Evolutionary conservation across 2,329 filamentous ascomycete species (phyloP).

Genomic region (Aureobasidium sp.): DNA sequence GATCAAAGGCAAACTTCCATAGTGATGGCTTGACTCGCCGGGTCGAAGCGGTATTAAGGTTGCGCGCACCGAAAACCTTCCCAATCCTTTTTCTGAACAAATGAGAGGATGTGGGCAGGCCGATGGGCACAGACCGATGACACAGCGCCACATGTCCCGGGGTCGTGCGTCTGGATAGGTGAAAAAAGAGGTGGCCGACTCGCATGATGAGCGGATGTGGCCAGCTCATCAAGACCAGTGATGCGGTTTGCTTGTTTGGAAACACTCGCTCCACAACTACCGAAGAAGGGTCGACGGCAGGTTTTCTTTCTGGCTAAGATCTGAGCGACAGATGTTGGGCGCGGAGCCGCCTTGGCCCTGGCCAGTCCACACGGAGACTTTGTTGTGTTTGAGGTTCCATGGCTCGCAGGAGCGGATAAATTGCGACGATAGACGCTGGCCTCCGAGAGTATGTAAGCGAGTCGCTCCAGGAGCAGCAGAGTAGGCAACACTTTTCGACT

Average conservation of each 20-base stretch:
- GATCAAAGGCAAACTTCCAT: background rate
- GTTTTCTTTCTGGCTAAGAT: slow-evolving; percentile 6
- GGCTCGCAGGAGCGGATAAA: slow-evolving; percentile 1
- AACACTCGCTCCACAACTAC: slow-evolving; percentile 8
- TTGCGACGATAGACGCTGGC: background rate
- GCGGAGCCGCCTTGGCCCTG: slow-evolving; percentile 7
- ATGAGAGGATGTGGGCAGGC: slow-evolving; percentile 1
- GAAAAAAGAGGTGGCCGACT: background rate
- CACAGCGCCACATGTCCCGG: slow-evolving; percentile 6
- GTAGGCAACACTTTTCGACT: background rate
- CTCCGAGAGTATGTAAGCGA: slow-evolving; percentile 8
- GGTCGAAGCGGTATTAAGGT: slow-evolving; percentile 7
- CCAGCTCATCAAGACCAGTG: slow-evolving; percentile 3
- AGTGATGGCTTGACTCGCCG: background rate
- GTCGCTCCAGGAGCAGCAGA: background rate
- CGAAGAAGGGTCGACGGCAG: slow-evolving; percentile 4
- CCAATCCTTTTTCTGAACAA: slow-evolving; percentile 4
- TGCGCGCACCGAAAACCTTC: slow-evolving; percentile 12
- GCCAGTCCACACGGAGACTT: background rate
- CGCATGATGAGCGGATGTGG: background rate
- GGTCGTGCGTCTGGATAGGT: background rate
- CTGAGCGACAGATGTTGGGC: background rate
- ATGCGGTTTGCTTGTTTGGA: background rate
- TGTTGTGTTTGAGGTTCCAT: background rate
- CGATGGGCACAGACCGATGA: slow-evolving; percentile 8